Percentiles rank a stretch among this genome's conserved stretches.
phyloP scores from a whole-genome alignment of 768 basidiomycete species.

The Asterophora parasitica region DNA sequence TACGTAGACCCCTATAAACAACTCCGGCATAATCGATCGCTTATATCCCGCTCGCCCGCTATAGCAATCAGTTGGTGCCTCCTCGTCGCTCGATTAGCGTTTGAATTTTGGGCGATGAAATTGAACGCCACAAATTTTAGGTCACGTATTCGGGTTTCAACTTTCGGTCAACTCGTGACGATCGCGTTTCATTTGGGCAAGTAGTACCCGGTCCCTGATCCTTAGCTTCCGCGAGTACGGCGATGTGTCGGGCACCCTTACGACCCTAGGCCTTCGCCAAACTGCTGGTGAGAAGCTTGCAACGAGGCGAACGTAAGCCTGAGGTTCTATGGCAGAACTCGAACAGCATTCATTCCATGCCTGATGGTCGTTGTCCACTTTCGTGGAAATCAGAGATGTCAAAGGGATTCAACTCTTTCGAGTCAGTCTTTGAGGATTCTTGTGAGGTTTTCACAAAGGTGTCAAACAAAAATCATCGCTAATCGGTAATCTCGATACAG shows the following conservation, averaged over 20 bases:
- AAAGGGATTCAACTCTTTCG: slow-evolving; percentile 21
- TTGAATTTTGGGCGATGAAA: slow-evolving; percentile 8
- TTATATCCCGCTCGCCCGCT: slow-evolving; percentile 1
- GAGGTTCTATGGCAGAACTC: slow-evolving; percentile 13
- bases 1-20: slow-evolving; percentile 10
- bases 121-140: slow-evolving; percentile 16
- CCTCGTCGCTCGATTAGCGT: slow-evolving; percentile 6
- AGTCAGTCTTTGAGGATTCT: too few species aligned
- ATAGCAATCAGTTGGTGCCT: slow-evolving; percentile 3
- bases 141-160: slow-evolving; percentile 1
- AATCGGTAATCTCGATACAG: slow-evolving; percentile 28
- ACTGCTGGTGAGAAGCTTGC: slow-evolving; percentile 17
- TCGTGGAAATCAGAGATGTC: slow-evolving; percentile 25
- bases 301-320: slow-evolving; percentile 16
- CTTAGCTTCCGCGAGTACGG: slow-evolving; percentile 15
- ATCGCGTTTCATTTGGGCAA: slow-evolving; percentile 15
- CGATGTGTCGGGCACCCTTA: slow-evolving; percentile 21
- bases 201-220: slow-evolving; percentile 5
- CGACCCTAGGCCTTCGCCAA: slow-evolving; percentile 19
- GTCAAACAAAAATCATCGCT: slow-evolving; percentile 29
- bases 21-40: slow-evolving; percentile 7
- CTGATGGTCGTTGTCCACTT: slow-evolving; percentile 14
- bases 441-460: slow-evolving; percentile 17
- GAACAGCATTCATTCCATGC: slow-evolving; percentile 14
- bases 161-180: slow-evolving; percentile 8